These are phyloP conservation scores for Fragaria ananassa DNA, from an alignment of 306 rosid species.

Conservation along the genomic window DNA sequence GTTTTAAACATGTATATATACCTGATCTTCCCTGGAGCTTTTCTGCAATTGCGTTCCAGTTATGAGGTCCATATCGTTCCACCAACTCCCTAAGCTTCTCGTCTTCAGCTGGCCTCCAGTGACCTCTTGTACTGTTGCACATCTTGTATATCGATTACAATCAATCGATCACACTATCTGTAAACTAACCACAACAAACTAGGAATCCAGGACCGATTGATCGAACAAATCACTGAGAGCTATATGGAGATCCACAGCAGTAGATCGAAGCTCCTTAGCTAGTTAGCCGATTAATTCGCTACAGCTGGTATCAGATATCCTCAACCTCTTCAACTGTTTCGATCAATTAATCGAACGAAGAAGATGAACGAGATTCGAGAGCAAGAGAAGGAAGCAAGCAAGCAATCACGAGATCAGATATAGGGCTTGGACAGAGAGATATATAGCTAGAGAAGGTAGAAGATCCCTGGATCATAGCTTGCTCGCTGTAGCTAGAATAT, in stretches of 20 bases:
- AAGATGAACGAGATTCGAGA: not conserved
- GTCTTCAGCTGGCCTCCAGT: constrained; percentile 97
- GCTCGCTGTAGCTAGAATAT: not conserved
- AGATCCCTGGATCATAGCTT: not conserved
- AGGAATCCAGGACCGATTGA: not conserved
- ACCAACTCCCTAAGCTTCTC: constrained; percentile 84
- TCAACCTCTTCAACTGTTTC: not conserved
- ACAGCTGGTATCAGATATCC: not conserved
- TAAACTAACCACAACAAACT: not conserved
- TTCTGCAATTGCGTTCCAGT: constrained; percentile 98
- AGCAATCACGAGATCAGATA: not conserved
- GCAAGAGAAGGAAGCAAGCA: not conserved
- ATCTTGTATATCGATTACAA: constrained; percentile 30
- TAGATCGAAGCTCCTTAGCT: not conserved
- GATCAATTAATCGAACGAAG: not conserved
- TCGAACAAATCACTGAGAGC: not conserved
- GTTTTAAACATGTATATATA: not conserved
- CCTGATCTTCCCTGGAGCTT: constrained; percentile 97
- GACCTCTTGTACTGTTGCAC: constrained; percentile 80
- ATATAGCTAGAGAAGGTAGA: not conserved
- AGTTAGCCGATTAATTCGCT: not conserved
- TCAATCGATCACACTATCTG: not conserved
- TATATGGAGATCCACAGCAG: not conserved
- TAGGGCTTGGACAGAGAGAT: not conserved
- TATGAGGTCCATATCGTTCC: constrained; percentile 92